Percentiles rank a stretch among this genome's conserved stretches.
Conservation (phyloP, 2,329 filamentous ascomycete genomes). For the Aspergillus carbonarius region DNA sequence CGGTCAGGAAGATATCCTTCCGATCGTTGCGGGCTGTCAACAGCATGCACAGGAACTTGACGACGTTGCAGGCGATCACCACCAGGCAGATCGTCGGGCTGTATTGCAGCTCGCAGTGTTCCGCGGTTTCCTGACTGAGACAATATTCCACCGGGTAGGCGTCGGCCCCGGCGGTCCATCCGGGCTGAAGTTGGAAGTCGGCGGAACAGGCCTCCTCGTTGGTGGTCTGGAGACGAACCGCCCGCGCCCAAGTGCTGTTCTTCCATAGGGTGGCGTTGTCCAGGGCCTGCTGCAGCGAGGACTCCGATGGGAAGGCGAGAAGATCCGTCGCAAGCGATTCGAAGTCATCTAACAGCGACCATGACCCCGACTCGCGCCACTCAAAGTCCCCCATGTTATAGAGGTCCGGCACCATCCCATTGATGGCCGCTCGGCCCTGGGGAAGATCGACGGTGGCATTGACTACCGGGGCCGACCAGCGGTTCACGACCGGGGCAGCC, state of each 20-base stretch:
- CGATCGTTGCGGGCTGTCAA: slow-evolving; percentile 2
- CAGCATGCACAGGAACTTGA: slow-evolving; percentile 19
- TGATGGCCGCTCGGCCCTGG: neutral
- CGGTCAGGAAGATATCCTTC: slow-evolving; percentile 17
- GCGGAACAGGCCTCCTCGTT: neutral
- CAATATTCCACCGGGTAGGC: neutral
- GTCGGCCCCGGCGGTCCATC: too few relatives aligned
- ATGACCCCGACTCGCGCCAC: neutral
- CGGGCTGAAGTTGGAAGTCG: neutral
- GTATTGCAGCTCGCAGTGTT: slow-evolving; percentile 15
- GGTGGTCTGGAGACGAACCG: neutral
- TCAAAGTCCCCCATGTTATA: neutral
- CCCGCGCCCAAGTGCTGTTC: neutral
- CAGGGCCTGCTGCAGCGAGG: neutral
- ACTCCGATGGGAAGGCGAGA: neutral
- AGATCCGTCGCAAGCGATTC: neutral
- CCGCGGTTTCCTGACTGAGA: neutral
- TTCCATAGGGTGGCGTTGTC: neutral
- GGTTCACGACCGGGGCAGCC: neutral
- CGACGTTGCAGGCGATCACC: slow-evolving; percentile 6
- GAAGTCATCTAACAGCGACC: neutral
- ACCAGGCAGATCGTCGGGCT: slow-evolving; percentile 12
- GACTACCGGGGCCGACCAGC: neutral
- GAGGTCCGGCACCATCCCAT: neutral
- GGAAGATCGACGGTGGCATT: neutral